Base-by-base conservation (phyloP, 148 eudicot genomes). In the Oxyria digyna region DNA sequence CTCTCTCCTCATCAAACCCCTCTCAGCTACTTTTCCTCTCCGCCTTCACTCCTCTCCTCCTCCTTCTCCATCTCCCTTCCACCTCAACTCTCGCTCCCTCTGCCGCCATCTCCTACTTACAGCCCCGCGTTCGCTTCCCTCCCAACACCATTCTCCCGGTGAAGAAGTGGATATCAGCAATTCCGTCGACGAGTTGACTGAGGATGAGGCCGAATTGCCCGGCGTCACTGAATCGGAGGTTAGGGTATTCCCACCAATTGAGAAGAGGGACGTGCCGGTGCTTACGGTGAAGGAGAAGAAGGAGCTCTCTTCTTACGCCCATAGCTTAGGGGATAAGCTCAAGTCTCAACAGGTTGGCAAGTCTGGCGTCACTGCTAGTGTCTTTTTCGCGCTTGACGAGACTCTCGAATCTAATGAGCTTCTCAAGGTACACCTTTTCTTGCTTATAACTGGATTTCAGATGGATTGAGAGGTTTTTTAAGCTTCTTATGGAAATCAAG, bases 321-420 rank as follows among this genome's bases (percentile, higher is more conserved):
- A 87, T 55, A 72, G 95, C 64, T 42, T 89, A 2, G 98, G 96
- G 38, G 93, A 86, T 67, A 87, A 85, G 80, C 87, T 93, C 10
- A 93, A 84, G 82, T 78, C 83, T 8, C 98, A 93, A 29, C 98
- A 93, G 79, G 80, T 93, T 4, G 96, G 98, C 1, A 87, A 93
- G 68, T 81, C 86, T 13, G 95, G 98, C 13, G 98, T 89, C 68
- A 87, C 96, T 42, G 83, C 78, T 40, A 80, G 85, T 67, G 88
- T 87, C 41, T 79, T 80, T 14, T 78, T 73, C 21, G 96, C 95
- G 6, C 71, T 93, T 76, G 37, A 69, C 68, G 96, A 93, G 78
- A 87, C 88, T 29, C 91, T 93, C 15, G 98, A 89, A 67, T 35
- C 71, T 2, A 84, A 79, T 33, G 98, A 93, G 79, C 96, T 92